A percentile compares a stretch with the other conserved stretches of the same genome.
Conservation (phyloP, 2,329 filamentous ascomycete species). For the Xylaria arbuscula region DNA sequence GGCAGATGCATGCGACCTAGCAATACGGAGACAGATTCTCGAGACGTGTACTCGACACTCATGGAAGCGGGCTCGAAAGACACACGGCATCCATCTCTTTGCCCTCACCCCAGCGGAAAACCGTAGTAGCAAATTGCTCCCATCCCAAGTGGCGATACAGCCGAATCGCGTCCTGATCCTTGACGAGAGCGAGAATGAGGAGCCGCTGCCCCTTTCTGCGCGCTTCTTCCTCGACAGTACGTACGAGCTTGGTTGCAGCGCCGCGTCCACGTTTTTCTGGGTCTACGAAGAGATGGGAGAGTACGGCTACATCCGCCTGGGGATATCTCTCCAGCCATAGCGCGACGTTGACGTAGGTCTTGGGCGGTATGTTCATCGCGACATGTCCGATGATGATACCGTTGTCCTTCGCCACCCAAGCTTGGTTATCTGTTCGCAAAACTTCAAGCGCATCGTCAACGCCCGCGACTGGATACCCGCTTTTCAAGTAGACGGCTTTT, state of each 20-base stretch:
- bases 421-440: slow-evolving; percentile 29
- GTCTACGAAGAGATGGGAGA: slow-evolving; percentile 40
- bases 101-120: slow-evolving; percentile 36
- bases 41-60: slow-evolving; percentile 3
- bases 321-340: slow-evolving; percentile 33
- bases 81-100: slow-evolving; percentile 36
- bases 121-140: slow-evolving; percentile 34
- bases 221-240: slow-evolving; percentile 34
- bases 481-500: slow-evolving; percentile 34
- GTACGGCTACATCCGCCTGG: slow-evolving; percentile 27
- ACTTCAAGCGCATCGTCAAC: slow-evolving; percentile 30
- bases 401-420: slow-evolving; percentile 37
- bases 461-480: slow-evolving; percentile 41
- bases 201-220: slow-evolving; percentile 27
- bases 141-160: slow-evolving; percentile 39
- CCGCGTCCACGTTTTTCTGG: slow-evolving; percentile 31
- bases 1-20: not conserved
- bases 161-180: slow-evolving; percentile 41
- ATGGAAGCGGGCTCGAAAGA: slow-evolving; percentile 34
- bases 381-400: slow-evolving; percentile 35
- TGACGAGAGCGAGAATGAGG: slow-evolving; percentile 39
- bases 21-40: not conserved
- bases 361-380: slow-evolving; percentile 26
- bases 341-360: slow-evolving; percentile 26
- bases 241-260: slow-evolving; percentile 34